A percentile compares a stretch with the other conserved stretches of the same genome.
These are phyloP conservation scores for Seiridium cupressi DNA, from an alignment of 2,329 filamentous ascomycete species.

Conservation along the genomic window DNA sequence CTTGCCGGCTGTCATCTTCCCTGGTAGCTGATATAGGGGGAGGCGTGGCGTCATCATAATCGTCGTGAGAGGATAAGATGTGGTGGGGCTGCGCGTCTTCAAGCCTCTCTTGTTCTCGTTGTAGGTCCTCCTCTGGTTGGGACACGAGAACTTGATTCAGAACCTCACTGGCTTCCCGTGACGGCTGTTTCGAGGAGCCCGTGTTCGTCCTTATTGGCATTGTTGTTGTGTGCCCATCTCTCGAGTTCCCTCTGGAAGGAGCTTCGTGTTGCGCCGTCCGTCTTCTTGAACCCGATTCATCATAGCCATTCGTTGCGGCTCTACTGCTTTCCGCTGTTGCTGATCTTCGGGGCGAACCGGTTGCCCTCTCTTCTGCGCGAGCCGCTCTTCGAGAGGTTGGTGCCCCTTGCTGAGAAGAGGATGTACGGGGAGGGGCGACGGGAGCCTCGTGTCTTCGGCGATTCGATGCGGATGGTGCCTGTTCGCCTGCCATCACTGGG, in stretches of 20 bases:
- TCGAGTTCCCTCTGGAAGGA: conserved; percentile 37
- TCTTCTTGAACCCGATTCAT: conserved; percentile 34
- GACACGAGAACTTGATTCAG: conserved; percentile 76
- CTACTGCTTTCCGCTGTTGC: conserved; percentile 21
- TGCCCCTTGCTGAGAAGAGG: conserved; percentile 60
- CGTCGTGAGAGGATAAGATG: conserved; percentile 36
- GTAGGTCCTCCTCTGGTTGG: conserved; percentile 71
- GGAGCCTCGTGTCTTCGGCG: conserved; percentile 64
- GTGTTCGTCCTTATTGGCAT: conserved; percentile 44
- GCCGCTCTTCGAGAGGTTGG: conserved; percentile 40
- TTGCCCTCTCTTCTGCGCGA: conserved; percentile 42
- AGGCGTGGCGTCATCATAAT: conserved; percentile 38
- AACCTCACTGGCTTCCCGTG: conserved; percentile 75
- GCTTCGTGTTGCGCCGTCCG: conserved; percentile 31
- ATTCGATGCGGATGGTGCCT: conserved; percentile 39
- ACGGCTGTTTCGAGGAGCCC: conserved; percentile 53
- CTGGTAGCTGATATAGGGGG: conserved; percentile 43
- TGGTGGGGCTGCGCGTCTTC: conserved; percentile 53
- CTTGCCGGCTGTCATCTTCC: conserved; percentile 46
- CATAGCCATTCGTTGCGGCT: conserved; percentile 30
- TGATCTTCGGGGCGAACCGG: conserved; percentile 38
- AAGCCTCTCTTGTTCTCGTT: conserved; percentile 68
- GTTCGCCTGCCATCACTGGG: conserved; percentile 38
- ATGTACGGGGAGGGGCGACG: conserved; percentile 76
- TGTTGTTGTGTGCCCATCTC: conserved; percentile 34